Conservation (phyloP, 495 filamentous ascomycete species). For the Lophiostoma macrostomum region DNA sequence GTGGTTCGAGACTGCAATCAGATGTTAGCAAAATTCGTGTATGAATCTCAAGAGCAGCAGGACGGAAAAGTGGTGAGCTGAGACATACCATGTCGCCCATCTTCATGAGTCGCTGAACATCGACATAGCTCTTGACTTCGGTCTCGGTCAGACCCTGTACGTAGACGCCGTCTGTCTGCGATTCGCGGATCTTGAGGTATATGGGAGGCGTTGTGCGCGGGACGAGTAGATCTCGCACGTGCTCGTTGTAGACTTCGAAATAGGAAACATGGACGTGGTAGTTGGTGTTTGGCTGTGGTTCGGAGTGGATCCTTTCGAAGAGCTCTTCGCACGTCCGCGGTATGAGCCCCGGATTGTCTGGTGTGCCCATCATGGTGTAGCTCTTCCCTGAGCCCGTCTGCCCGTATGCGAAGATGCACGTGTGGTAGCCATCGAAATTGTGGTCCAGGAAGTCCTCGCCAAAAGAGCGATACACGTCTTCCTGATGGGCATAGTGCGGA, state of each 20-base stretch:
- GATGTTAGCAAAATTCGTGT: slow-evolving; percentile 5
- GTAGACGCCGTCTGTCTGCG: slow-evolving; percentile 92
- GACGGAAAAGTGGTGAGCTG: background rate
- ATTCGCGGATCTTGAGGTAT: slow-evolving; percentile 97
- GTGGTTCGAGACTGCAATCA: slow-evolving; percentile 64
- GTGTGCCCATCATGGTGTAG: slow-evolving; percentile 99
- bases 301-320: slow-evolving; percentile 87
- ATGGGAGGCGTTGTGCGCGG: slow-evolving; percentile 72
- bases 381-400: slow-evolving; percentile 97
- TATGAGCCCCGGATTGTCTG: slow-evolving; percentile 82
- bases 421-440: slow-evolving; percentile 99
- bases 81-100: slow-evolving; percentile 62
- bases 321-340: slow-evolving; percentile 96
- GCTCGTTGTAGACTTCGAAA: slow-evolving; percentile 99
- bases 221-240: slow-evolving; percentile 90
- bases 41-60: too few species aligned
- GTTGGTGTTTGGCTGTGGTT: slow-evolving; percentile 79
- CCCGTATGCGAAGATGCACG: slow-evolving; percentile 97
- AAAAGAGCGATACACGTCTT: slow-evolving; percentile 89
- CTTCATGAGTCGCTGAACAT: slow-evolving; percentile 87
- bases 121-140: slow-evolving; percentile 72
- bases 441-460: slow-evolving; percentile 98
- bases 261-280: slow-evolving; percentile 97
- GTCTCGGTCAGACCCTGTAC: slow-evolving; percentile 94
- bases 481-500: slow-evolving; percentile 77